Conservation (phyloP, 805 yeast species). For the Starmerella potacharoeniae region DNA sequence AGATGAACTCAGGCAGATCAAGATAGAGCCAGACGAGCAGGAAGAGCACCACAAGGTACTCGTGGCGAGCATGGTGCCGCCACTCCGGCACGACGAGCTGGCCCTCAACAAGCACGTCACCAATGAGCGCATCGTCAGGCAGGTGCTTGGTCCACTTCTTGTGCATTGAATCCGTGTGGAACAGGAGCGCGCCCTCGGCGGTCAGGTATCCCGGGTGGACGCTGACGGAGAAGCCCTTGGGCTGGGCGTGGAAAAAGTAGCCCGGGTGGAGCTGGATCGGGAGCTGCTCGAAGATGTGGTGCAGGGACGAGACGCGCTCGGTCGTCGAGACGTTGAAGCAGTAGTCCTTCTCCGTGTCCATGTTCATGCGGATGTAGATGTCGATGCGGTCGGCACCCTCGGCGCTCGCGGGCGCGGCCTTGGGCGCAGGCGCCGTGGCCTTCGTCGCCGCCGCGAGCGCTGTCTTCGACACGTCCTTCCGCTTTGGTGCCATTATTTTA, state of each 20-base stretch:
- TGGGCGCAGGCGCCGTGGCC: neutral
- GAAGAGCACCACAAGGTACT: constrained; percentile 23
- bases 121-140: constrained; percentile 41
- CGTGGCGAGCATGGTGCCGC: constrained; percentile 34
- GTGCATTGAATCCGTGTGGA: constrained; percentile 46
- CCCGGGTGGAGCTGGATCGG: constrained; percentile 75
- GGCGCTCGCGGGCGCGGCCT: no score
- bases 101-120: constrained; percentile 72
- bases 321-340: constrained; percentile 62
- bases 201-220: constrained; percentile 72
- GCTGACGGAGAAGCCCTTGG: constrained; percentile 52
- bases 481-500: neutral
- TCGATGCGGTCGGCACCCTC: constrained; percentile 24
- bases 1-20: constrained; percentile 77
- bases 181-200: constrained; percentile 68
- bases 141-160: constrained; percentile 35
- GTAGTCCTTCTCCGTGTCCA: constrained; percentile 77
- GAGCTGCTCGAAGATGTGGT: constrained; percentile 49
- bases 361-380: constrained; percentile 67
- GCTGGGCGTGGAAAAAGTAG: constrained; percentile 53
- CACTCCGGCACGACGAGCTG: constrained; percentile 74
- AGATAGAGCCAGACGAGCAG: constrained; percentile 69
- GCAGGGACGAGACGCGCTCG: constrained; percentile 46
- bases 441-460: neutral
- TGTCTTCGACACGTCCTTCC: neutral